Percentiles rank a stretch among this genome's conserved stretches.
phyloP scores from a whole-genome alignment of 805 yeast species.

The Saturnispora quitensis region DNA sequence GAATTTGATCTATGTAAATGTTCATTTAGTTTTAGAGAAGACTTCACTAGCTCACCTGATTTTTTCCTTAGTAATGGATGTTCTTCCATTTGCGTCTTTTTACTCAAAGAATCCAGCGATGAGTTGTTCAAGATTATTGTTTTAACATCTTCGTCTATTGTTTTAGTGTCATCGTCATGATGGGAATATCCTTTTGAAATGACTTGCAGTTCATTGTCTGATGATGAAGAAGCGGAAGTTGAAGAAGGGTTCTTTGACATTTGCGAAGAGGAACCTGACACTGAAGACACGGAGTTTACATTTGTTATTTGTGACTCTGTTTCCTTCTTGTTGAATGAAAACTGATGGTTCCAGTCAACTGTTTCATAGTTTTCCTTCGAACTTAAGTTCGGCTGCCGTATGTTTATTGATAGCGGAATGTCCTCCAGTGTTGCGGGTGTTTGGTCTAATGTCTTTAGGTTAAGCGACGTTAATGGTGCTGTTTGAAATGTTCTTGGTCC shows the following conservation, averaged over 20 bases:
- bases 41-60: conserved; percentile 42
- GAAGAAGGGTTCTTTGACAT: conserved; percentile 22
- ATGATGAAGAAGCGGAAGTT: conserved; percentile 14
- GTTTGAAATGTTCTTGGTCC: conserved; percentile 30
- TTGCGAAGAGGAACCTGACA: conserved; percentile 1
- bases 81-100: neutral
- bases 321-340: neutral
- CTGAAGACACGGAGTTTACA: neutral
- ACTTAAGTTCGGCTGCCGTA: neutral
- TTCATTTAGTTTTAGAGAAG: conserved; percentile 39
- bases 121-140: neutral
- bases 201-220: conserved; percentile 13
- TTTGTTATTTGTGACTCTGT: neutral
- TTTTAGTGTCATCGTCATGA: neutral
- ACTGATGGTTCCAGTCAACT: neutral
- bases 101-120: neutral
- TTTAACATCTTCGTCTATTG: neutral
- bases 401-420: neutral
- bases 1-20: conserved; percentile 32
- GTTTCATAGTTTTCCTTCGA: neutral
- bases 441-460: conserved; percentile 23
- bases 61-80: conserved; percentile 37
- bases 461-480: conserved; percentile 26
- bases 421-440: neutral
- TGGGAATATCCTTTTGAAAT: conserved; percentile 1